Conservation (phyloP, 164 flowering plant genomes). For the Piper betle region DNA sequence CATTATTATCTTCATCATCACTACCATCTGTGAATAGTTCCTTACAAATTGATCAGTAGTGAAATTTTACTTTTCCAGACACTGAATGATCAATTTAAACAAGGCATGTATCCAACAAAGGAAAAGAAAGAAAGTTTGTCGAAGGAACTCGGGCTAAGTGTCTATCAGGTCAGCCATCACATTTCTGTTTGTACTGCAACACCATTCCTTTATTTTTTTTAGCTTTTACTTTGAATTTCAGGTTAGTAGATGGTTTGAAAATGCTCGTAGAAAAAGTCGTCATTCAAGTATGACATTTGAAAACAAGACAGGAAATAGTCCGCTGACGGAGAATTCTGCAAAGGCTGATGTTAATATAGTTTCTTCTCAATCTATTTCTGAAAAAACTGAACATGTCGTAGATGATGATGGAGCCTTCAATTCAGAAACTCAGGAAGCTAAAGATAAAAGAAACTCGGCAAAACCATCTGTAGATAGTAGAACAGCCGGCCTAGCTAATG, state of each 20-base stretch:
- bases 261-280: slow-evolving; percentile 58
- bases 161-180: slow-evolving; percentile 33
- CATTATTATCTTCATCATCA: not conserved
- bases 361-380: not conserved
- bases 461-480: not conserved
- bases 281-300: slow-evolving; percentile 8
- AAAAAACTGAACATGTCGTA: not conserved
- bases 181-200: not conserved
- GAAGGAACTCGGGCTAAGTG: slow-evolving; percentile 43
- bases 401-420: not conserved
- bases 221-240: slow-evolving; percentile 9
- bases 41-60: not conserved
- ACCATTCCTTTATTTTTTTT: not conserved
- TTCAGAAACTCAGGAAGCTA: not conserved
- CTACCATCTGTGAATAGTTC: not conserved
- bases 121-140: slow-evolving; percentile 44
- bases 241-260: slow-evolving; percentile 82
- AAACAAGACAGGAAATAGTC: not conserved
- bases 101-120: slow-evolving; percentile 56
- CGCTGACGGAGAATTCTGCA: not conserved
- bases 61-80: slow-evolving; percentile 33
- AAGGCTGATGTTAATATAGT: not conserved
- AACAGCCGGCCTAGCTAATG: not conserved
- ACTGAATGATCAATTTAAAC: slow-evolving; percentile 36
- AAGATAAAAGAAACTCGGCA: not conserved